Percentiles rank a stretch among this genome's conserved stretches.
Conservation (phyloP, 192 early-diverging fungal genomes). For the Backusella sp. region DNA sequence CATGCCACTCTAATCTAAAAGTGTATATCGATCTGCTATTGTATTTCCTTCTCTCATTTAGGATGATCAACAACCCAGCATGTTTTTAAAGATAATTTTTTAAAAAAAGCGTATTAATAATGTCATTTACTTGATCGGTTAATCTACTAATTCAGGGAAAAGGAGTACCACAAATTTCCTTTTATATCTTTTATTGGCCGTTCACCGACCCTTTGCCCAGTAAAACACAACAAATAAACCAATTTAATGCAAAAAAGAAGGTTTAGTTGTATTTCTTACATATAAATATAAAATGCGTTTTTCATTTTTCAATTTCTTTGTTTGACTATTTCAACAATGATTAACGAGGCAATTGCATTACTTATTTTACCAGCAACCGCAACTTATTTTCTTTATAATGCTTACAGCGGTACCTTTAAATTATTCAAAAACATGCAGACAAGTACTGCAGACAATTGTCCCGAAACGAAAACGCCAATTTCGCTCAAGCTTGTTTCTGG, state of each 20-base stretch:
- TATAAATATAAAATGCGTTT: not conserved
- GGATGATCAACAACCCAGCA: no score
- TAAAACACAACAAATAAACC: not conserved
- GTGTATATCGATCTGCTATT: not conserved
- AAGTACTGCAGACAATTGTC: conserved; percentile 23
- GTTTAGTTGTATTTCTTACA: not conserved
- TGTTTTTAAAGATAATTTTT: no score
- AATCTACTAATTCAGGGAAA: not conserved
- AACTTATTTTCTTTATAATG: not conserved
- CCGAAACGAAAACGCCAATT: conserved; percentile 36
- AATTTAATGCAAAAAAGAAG: not conserved
- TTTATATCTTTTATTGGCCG: not conserved
- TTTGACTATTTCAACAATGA: not conserved
- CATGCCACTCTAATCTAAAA: not conserved
- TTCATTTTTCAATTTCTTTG: not conserved
- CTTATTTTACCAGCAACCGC: not conserved
- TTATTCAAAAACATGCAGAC: not conserved
- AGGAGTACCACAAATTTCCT: not conserved
- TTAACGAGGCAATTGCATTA: not conserved
- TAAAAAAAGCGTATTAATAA: not conserved
- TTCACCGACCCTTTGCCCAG: not conserved
- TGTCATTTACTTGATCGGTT: not conserved
- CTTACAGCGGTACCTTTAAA: not conserved
- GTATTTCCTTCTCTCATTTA: not conserved
- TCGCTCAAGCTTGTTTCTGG: conserved; percentile 35